These are phyloP conservation scores for Waltergamsia citrina DNA, from an alignment of 2,329 filamentous ascomycete species.

Conservation along the genomic window DNA sequence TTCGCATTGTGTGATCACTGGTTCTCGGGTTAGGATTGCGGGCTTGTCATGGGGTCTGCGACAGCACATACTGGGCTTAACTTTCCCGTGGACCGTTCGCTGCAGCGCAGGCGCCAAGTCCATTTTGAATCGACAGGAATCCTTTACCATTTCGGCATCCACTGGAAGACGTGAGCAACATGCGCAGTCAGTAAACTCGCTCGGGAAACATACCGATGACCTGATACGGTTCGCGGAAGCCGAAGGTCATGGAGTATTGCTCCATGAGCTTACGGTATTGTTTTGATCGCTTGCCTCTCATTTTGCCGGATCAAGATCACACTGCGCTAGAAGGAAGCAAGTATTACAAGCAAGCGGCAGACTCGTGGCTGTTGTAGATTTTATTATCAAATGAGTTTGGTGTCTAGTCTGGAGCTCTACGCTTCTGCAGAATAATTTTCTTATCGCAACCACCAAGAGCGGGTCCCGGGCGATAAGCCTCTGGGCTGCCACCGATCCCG, in stretches of 20 bases:
- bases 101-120: conserved; percentile 69
- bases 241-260: conserved; percentile 78
- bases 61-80: conserved; percentile 61
- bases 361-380: no score
- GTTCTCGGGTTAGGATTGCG: conserved; percentile 2
- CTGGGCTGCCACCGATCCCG: no score
- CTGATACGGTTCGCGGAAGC: conserved; percentile 91
- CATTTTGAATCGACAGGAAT: conserved; percentile 81
- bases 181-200: neutral
- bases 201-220: conserved; percentile 50
- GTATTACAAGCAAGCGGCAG: no score
- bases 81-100: conserved; percentile 75
- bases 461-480: no score
- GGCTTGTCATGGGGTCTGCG: no score
- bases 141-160: conserved; percentile 75
- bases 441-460: conserved; percentile 2
- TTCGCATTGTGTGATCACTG: conserved; percentile 73
- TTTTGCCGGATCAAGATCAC: conserved; percentile 20
- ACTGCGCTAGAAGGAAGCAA: no score
- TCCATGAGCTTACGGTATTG: conserved; percentile 78
- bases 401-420: neutral
- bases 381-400: no score
- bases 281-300: conserved; percentile 43
- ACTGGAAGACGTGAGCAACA: conserved; percentile 34
- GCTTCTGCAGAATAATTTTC: conserved; percentile 4